Evolutionary conservation across 352 stramenopile genomes (phyloP), one percentile per base, ranked within the genome.

Genomic region (Globisporangium echinulatum): DNA sequence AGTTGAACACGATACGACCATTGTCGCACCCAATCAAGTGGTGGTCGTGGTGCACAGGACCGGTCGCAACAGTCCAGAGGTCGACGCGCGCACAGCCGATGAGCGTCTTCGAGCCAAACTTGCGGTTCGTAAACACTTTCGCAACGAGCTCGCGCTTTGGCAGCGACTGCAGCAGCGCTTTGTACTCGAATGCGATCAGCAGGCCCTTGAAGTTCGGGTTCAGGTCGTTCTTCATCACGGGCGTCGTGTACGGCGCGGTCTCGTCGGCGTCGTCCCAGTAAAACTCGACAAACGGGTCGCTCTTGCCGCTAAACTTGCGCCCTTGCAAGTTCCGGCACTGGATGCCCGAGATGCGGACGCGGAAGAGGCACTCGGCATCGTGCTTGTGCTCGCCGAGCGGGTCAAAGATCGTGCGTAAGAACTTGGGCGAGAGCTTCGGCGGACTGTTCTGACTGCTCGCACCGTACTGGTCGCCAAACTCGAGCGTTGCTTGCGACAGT

Each of bases 171-270:
- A 96, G 69, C 54, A 74, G 63, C 17, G 75, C 75, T 51, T 88
- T 85, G 71, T 96, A 94, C 73, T 96, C 86, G 56, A 96, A 94
- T 7, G 81, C 72, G 61, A 96, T 90, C 37, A 93, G 71, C 50
- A 94, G 56, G 7, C 86, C 86, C 61, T 96, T 96, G 67, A 87
- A 96, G 59, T 92, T 96, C 11, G 86, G 86, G 56, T 96, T 96
- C 56, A 96, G 71, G 51, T 96, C 86, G 40, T 69, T 73, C 54
- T 94, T 94, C 57, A 96, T 86, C 52, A 93, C 82, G 6, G 86
- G 86, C 37, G 86, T 96, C 15, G 71, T 69, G 65, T 91, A 96
- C 48, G 85, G 84, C 7, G 76, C 64, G 17, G 72, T 75, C 61
- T 88, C 78, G 3, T 88, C 72, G 3, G 73, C 66, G 56, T 90